Percentiles rank a stretch among this genome's conserved stretches.
phyloP scores from a whole-genome alignment of 345 rosid species.

The Gynandropsis gynandra region DNA sequence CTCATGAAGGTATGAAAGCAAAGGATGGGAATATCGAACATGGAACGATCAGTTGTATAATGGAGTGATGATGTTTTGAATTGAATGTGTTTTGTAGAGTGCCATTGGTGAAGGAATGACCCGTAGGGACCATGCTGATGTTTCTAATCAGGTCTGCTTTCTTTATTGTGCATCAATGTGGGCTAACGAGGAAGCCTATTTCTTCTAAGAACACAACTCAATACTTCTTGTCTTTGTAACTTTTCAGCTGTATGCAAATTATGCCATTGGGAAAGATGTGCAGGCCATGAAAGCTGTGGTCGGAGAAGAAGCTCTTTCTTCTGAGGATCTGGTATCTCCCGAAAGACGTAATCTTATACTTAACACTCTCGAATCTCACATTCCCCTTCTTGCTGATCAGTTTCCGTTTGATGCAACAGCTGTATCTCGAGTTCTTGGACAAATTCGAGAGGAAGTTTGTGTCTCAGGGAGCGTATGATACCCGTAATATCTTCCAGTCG shows the following conservation, averaged over 20 bases:
- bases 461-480: constrained; percentile 89
- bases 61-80: not conserved
- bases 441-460: constrained; percentile 95
- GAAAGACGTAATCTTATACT: not conserved
- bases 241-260: constrained; percentile 95
- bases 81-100: constrained; percentile 45
- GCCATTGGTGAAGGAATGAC: constrained; percentile 98
- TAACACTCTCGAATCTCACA: constrained; percentile 1
- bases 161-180: not conserved
- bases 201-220: too few relatives aligned
- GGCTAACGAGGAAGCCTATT: too few relatives aligned
- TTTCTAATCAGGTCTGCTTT: constrained; percentile 74
- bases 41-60: constrained; percentile 1
- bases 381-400: not conserved
- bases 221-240: too few relatives aligned
- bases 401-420: constrained; percentile 42
- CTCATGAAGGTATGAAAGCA: constrained; percentile 70
- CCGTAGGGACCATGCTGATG: constrained; percentile 83
- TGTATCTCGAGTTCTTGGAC: constrained; percentile 85
- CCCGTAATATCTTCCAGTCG: constrained; percentile 86
- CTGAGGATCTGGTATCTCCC: constrained; percentile 75
- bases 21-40: not conserved
- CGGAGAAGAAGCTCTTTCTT: constrained; percentile 98
- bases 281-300: constrained; percentile 99
- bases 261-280: constrained; percentile 94